These are phyloP conservation scores for Sabuloglossum arenarium DNA, from an alignment of 495 filamentous ascomycete genomes.

Conservation along the genomic window DNA sequence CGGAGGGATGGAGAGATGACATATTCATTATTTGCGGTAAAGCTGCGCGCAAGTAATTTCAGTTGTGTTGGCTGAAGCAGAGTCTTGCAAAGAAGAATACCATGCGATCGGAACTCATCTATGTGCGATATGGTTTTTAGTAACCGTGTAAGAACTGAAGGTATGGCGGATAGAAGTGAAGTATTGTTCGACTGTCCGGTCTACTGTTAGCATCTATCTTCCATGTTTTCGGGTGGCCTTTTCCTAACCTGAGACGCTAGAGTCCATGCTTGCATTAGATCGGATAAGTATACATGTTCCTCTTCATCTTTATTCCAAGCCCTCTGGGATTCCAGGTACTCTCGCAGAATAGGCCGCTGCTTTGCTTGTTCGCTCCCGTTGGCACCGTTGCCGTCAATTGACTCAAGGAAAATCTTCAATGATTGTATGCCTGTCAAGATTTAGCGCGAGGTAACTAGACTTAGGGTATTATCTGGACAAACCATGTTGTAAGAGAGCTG, in stretches of 20 bases:
- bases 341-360: slow-evolving; percentile 36
- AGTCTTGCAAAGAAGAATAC: slow-evolving; percentile 48
- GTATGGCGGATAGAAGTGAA: slow-evolving; percentile 47
- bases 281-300: slow-evolving; percentile 38
- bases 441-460: neutral
- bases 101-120: slow-evolving; percentile 49
- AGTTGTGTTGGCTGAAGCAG: slow-evolving; percentile 52
- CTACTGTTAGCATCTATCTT: neutral
- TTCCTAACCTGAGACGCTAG: slow-evolving; percentile 35
- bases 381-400: slow-evolving; percentile 31
- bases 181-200: slow-evolving; percentile 34
- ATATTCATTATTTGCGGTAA: slow-evolving; percentile 59
- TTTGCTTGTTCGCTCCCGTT: slow-evolving; percentile 27
- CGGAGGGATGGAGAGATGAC: slow-evolving; percentile 67
- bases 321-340: slow-evolving; percentile 50
- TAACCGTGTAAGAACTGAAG: slow-evolving; percentile 55
- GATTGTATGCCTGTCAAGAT: slow-evolving; percentile 37
- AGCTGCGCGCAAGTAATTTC: slow-evolving; percentile 45
- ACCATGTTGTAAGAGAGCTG: slow-evolving; percentile 41
- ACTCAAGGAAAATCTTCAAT: slow-evolving; percentile 56
- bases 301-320: slow-evolving; percentile 30
- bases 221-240: neutral
- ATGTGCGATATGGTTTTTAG: slow-evolving; percentile 48
- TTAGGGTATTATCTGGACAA: slow-evolving; percentile 9
- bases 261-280: slow-evolving; percentile 62